Conservation (phyloP, 768 basidiomycete species). For the Rhodocollybia butyracea region DNA sequence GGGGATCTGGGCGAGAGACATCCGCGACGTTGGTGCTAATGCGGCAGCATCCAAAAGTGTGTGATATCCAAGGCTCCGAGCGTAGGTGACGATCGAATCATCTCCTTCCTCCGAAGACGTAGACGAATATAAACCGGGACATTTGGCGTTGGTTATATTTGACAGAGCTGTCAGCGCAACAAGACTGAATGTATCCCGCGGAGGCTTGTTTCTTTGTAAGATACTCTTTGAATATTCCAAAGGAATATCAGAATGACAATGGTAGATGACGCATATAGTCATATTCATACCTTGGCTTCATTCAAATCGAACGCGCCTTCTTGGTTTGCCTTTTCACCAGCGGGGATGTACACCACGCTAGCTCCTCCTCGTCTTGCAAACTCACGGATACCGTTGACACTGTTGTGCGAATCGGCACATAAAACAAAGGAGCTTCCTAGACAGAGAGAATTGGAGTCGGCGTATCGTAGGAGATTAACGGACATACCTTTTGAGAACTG, state of each 20-base stretch:
- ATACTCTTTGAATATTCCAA: background rate
- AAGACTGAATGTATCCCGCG: conserved; percentile 42
- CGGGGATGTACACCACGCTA: conserved; percentile 59
- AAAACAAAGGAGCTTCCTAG: conserved; percentile 61
- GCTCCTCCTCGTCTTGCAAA: conserved; percentile 59
- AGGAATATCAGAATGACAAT: conserved; percentile 7
- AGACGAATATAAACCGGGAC: conserved; percentile 27
- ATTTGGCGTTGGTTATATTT: conserved; percentile 77
- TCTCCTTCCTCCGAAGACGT: background rate
- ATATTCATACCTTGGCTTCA: conserved; percentile 52
- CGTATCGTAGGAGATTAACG: conserved; percentile 63
- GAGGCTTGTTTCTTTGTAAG: background rate
- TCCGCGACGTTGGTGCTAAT: conserved; percentile 65
- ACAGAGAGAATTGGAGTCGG: conserved; percentile 53
- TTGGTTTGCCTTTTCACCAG: conserved; percentile 56
- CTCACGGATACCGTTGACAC: conserved; percentile 77
- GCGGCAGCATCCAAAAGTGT: conserved; percentile 84
- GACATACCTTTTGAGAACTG: conserved; percentile 56
- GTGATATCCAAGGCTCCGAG: conserved; percentile 64
- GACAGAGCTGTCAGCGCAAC: conserved; percentile 81
- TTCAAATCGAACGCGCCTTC: conserved; percentile 39
- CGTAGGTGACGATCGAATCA: conserved; percentile 59
- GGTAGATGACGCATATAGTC: conserved; percentile 25
- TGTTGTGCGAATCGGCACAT: conserved; percentile 79
- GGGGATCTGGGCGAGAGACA: conserved; percentile 62